Evolutionary conservation across 805 yeast genomes (phyloP), one percentile per base, ranked within the genome.

Genomic region (Wickerhamomyces ciferrii): DNA sequence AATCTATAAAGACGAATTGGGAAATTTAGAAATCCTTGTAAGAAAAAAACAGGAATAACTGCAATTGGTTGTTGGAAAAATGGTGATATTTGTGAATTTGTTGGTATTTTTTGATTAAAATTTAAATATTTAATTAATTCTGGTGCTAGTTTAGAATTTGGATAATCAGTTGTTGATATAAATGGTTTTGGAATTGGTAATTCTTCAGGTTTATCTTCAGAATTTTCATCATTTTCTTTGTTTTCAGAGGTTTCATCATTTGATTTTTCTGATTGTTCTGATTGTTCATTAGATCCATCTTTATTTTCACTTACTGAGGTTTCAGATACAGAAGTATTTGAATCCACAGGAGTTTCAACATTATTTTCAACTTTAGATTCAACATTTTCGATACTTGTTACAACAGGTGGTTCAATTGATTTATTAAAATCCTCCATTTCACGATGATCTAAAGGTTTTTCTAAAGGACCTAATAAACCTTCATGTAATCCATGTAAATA

Each of bases 381-480:
- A 3, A 21, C 50, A 1, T 45, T 51, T n/a, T 49, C 58, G 40
- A 44, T 44, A 13, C 56, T 65, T 5, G 50, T 51, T 10, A 53
- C 57, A 37, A 20, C 39, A 37, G 39, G 39, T 20, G 39, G 27
- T 17, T 37, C 19, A 11, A 31, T 13, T 27, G 35, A 15, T 31
- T n/a, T 31, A 6, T 31, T n/a, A 14, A n/a, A 21, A 3, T 37
- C 45, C 13, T 48, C 55, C 24, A 50, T 21, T 15, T 56, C 60
- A n/a, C 41, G 42, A 43, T 51, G 47, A 14, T 52, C 58, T n/a
- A 56, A 2, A 34, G 84, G 80, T 46, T 70, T 65, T 15, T 78
- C 89, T 48, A 92, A 69, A 2, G 98, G 98, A 0, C 99, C 99
- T 41, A 94, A 66, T 61, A 94, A 74, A 6, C 99, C 99, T 69